These are phyloP conservation scores for Cystobasidium pallidum DNA, from an alignment of 1,284 basidiomycete genomes.

Conservation along the genomic window DNA sequence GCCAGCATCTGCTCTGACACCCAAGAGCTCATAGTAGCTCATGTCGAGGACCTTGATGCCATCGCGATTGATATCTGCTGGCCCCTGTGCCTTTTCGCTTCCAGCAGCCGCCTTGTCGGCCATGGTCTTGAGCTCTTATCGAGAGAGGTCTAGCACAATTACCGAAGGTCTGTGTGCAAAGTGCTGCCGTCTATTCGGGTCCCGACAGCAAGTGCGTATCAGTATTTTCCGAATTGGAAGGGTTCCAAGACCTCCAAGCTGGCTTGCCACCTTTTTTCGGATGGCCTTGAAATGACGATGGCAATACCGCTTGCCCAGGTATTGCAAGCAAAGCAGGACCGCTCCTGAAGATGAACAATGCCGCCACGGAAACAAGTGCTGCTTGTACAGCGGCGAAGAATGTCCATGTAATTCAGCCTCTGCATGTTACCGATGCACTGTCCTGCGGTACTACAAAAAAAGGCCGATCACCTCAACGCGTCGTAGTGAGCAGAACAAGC, in stretches of 20 bases:
- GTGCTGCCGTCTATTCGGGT: background rate
- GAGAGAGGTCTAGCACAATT: background rate
- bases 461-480: background rate
- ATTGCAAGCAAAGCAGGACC: background rate
- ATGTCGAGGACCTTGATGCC: slow-evolving; percentile 43
- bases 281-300: background rate
- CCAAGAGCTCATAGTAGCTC: slow-evolving; percentile 44
- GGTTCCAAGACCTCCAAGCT: background rate
- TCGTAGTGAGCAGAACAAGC: background rate
- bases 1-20: slow-evolving; percentile 33
- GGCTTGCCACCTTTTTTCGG: slow-evolving; percentile 1
- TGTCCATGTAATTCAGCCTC: too few species aligned
- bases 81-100: slow-evolving; percentile 19
- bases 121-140: background rate
- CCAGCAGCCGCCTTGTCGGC: slow-evolving; percentile 16
- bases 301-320: background rate
- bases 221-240: too few species aligned
- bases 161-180: background rate
- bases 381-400: too few species aligned
- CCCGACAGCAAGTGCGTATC: background rate
- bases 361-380: too few species aligned
- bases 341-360: too few species aligned
- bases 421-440: too few species aligned
- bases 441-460: too few species aligned
- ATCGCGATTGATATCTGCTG: slow-evolving; percentile 40